phyloP scores from a whole-genome alignment of 176 grass and related monocot genomes.

The Elaeis guineensis region DNA sequence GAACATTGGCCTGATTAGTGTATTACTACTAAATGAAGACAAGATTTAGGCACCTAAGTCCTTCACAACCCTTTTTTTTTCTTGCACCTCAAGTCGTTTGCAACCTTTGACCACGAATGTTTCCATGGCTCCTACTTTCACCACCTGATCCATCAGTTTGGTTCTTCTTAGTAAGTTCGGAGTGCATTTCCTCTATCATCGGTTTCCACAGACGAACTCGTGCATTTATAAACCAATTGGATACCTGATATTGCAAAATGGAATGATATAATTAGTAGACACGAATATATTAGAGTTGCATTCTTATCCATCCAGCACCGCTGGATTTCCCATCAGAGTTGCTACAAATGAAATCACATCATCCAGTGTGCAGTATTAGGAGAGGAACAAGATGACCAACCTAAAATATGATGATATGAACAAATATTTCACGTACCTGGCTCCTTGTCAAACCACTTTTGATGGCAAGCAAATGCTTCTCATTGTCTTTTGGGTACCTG shows the following conservation, averaged over 20 bases:
- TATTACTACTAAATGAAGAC: too few relatives aligned
- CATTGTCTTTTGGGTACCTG: constrained; percentile 80
- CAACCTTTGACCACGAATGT: background rate
- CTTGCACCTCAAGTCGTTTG: background rate
- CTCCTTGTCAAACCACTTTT: constrained; percentile 64
- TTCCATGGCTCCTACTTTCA: constrained; percentile 1
- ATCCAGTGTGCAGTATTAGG: background rate
- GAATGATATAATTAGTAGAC: background rate
- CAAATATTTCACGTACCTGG: constrained; percentile 35
- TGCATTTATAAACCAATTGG: constrained; percentile 92
- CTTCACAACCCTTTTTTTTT: too few relatives aligned
- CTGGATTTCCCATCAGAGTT: too few relatives aligned
- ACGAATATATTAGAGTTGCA: background rate
- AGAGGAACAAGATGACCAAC: background rate
- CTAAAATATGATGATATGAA: background rate
- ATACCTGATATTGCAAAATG: constrained; percentile 32
- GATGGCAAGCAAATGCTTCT: constrained; percentile 75
- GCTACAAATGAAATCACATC: too few relatives aligned
- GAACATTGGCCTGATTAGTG: too few relatives aligned
- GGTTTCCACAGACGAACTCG: constrained; percentile 82
- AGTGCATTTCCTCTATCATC: constrained; percentile 82
- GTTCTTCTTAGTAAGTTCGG: constrained; percentile 44
- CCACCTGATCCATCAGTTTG: constrained; percentile 4
- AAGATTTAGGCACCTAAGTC: too few relatives aligned
- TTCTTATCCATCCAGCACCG: too few relatives aligned